These are phyloP conservation scores for Nakazawaea wickerhamii DNA, from an alignment of 805 yeast species.

Conservation along the genomic window DNA sequence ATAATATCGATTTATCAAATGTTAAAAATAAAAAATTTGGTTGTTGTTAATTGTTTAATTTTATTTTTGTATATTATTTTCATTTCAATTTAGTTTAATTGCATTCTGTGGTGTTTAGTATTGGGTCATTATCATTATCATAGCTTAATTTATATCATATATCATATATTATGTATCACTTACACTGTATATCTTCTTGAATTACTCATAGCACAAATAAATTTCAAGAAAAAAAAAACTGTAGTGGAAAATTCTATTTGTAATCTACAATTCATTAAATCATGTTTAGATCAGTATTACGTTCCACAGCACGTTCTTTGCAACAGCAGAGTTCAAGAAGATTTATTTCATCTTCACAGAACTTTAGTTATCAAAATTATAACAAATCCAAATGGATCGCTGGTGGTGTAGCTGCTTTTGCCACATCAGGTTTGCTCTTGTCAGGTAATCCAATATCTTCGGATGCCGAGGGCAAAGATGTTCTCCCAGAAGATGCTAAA, in stretches of 20 bases:
- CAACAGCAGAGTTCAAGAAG: slow-evolving; percentile 2
- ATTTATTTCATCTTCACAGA: background rate
- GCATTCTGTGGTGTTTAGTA: background rate
- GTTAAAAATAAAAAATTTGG: slow-evolving; percentile 1
- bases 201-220: too few relatives aligned
- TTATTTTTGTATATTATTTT: background rate
- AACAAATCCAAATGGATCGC: slow-evolving; percentile 7
- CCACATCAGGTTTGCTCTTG: background rate
- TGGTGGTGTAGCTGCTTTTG: slow-evolving; percentile 3
- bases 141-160: too few relatives aligned
- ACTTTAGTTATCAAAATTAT: background rate
- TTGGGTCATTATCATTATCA: too few relatives aligned
- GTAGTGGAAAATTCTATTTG: too few relatives aligned
- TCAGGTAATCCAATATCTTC: background rate
- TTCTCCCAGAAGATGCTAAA: background rate
- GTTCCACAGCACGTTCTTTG: slow-evolving; percentile 1
- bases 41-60: slow-evolving; percentile 1
- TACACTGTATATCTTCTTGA: too few relatives aligned
- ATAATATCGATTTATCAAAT: slow-evolving; percentile 19
- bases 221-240: background rate
- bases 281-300: slow-evolving; percentile 2
- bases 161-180: too few relatives aligned
- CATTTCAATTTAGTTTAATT: background rate
- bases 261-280: background rate
- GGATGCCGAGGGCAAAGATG: slow-evolving; percentile 8